Conservation (phyloP, 345 rosid genomes). For the Psidium guajava region DNA sequence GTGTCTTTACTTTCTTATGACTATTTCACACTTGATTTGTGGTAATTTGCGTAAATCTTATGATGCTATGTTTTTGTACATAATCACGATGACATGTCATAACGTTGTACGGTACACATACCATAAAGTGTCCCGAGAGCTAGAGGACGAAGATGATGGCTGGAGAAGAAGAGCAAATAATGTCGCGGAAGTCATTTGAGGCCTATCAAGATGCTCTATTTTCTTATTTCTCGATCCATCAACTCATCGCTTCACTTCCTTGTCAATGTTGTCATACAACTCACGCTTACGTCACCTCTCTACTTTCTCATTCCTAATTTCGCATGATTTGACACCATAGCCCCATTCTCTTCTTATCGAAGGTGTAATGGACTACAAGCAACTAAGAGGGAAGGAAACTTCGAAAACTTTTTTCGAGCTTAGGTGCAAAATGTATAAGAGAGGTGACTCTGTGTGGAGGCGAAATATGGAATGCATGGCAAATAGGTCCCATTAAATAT, state of each 20-base stretch:
- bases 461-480: neutral
- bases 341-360: neutral
- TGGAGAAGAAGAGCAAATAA: neutral
- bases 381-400: neutral
- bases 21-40: no score
- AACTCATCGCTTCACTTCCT: neutral
- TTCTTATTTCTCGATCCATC: neutral
- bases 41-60: no score
- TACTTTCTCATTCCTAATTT: no score
- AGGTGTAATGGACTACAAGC: neutral
- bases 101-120: no score
- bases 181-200: neutral
- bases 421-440: neutral
- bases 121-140: neutral
- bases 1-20: no score
- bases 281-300: no score
- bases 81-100: no score
- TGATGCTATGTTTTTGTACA: no score
- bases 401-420: neutral
- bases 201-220: neutral
- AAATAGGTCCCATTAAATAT: neutral
- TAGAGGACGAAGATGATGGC: neutral
- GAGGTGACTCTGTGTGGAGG: neutral
- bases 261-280: neutral
- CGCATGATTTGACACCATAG: neutral